phyloP scores from a whole-genome alignment of 495 filamentous ascomycete species.

The Aspergillus carlsbadensis region DNA sequence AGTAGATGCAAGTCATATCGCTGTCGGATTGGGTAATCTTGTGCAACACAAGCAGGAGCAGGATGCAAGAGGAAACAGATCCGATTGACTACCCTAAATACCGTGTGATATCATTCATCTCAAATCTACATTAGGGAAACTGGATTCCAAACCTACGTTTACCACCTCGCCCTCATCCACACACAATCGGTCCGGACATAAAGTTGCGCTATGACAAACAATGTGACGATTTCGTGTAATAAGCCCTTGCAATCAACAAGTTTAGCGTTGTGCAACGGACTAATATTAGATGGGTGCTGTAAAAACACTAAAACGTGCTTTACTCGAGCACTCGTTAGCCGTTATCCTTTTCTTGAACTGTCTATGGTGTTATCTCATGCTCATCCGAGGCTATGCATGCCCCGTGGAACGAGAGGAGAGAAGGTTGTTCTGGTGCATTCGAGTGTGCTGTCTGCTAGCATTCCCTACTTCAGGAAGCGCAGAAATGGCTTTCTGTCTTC shows the following conservation, averaged over 20 bases:
- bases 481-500: no score
- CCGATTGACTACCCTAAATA: not conserved
- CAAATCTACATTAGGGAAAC: not conserved
- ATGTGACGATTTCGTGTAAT: not conserved
- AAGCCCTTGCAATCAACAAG: not conserved
- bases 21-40: not conserved
- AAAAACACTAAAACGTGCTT: not conserved
- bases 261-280: no score
- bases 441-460: no score
- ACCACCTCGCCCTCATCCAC: no score
- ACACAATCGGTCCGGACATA: not conserved
- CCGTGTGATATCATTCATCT: constrained; percentile 4
- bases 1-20: not conserved
- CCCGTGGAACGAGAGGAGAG: no score
- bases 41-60: not conserved
- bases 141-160: not conserved
- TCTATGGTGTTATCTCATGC: no score
- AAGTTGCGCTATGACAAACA: not conserved
- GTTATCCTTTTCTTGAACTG: not conserved
- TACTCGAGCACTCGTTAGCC: not conserved
- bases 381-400: no score
- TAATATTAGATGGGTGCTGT: not conserved
- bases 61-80: not conserved
- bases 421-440: no score
- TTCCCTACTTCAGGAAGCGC: no score